Base-by-base conservation (phyloP, 768 basidiomycete species). In the Auriscalpium vulgare region DNA sequence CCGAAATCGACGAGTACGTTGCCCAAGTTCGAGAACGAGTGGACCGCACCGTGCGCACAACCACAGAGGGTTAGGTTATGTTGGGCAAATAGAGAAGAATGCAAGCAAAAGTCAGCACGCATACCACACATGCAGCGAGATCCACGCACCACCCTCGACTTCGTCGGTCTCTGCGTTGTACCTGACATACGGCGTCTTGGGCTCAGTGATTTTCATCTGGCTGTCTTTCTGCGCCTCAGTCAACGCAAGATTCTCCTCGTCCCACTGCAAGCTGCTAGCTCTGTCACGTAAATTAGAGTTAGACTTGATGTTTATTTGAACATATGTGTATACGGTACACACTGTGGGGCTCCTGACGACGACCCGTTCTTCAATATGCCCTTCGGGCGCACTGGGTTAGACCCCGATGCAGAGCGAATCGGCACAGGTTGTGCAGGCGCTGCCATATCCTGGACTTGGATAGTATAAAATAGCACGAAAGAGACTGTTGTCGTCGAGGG, bases 171-270 rank as follows among this genome's bases (percentile, higher is more conserved):
- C 85, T 3, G 90, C 80, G 64, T 93, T 88, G 70, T 93, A 95
- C 62, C 91, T 78, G 53, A 97, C 94, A 71, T 89, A 97, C 2
- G 94, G 94, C 10, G 94, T 97, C 80, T 97, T 97, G 53, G 94
- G 94, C 66, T 97, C 94, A 2, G 91, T 93, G 66, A 97, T 97
- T 82, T 97, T 97, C 94, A 97, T 97, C 67, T 93, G 75, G 60
- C 91, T 94, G 66, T 95, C 93, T 71, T 95, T 95, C 77, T 88
- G 84, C 62, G 92, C 85, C 71, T 97, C 94, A 1, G 94, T 97
- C 65, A 90, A 70, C 23, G 91, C 90, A 37, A 97, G 78, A 67
- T 97, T 97, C 68, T 84, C 90, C 66, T 97, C 94, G 66, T 97
- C 95, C 94, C 94, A 97, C 66, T 91, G 89, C 65, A 97, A 67